phyloP scores from a whole-genome alignment of 2,329 filamentous ascomycete species.

The Ceratocystis destructans region DNA sequence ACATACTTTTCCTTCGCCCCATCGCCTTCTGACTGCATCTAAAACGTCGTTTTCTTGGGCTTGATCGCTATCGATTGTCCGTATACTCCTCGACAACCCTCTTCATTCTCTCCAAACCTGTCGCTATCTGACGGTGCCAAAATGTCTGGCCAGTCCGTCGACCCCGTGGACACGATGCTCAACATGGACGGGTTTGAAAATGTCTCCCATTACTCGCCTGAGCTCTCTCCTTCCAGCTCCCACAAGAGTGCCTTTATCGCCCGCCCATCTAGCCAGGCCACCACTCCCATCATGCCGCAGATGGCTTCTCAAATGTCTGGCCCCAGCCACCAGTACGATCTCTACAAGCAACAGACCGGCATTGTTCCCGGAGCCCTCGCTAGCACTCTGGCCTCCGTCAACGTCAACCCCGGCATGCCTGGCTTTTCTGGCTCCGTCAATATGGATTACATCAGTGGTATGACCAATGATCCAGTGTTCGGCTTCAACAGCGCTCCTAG shows the following conservation, averaged over 20 bases:
- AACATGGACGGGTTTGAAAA: slow-evolving; percentile 51
- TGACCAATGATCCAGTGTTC: slow-evolving; percentile 50
- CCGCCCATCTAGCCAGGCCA: slow-evolving; percentile 38
- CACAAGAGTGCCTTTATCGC: slow-evolving; percentile 40
- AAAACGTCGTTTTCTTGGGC: not conserved
- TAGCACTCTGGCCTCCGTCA: slow-evolving; percentile 59
- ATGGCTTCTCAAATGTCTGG: slow-evolving; percentile 49
- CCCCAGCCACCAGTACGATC: slow-evolving; percentile 88
- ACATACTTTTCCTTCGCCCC: not conserved
- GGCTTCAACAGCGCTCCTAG: slow-evolving; percentile 60
- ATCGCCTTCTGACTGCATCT: not conserved
- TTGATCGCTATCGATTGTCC: no score
- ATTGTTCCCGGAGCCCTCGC: slow-evolving; percentile 73
- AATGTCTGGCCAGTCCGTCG: slow-evolving; percentile 32
- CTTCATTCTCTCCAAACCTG: not conserved
- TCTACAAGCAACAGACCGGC: slow-evolving; percentile 91
- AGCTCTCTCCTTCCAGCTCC: slow-evolving; percentile 40
- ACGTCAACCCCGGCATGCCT: slow-evolving; percentile 44
- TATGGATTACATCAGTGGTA: slow-evolving; percentile 41
- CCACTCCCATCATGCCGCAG: slow-evolving; percentile 41
- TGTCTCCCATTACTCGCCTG: slow-evolving; percentile 45
- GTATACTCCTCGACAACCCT: not conserved
- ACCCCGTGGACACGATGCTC: slow-evolving; percentile 44
- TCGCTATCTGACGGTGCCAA: not conserved
- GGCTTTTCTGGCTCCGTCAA: slow-evolving; percentile 39